Evolutionary conservation across 179 eudicot species (phyloP), one percentile per base, ranked within the genome.

Genomic region (Beta macrorhiza): DNA sequence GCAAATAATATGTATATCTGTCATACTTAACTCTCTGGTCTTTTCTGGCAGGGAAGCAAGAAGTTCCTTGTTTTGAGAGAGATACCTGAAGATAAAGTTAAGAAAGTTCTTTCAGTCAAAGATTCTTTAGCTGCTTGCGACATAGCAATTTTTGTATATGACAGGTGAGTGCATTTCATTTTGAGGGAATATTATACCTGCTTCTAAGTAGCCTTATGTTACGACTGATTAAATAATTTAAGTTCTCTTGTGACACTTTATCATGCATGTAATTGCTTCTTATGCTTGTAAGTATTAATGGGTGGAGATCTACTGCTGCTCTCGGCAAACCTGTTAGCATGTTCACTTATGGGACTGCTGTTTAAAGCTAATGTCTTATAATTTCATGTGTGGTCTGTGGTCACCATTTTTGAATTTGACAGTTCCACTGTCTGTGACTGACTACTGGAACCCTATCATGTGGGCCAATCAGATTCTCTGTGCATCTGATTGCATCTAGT

Each of bases 81-180:
- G 86, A 91, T 94, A 74, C 93, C 97, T 20, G 98, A 94, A 84
- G 93, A 90, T 58, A 86, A 78, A 74, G 91, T 94, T 73, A 81
- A 86, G 67, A 89, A 72, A 53, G 81, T 96, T 75, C 85, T 96
- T 67, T 83, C 88, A 14, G 79, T 64, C 42, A 94, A 84, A 86
- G 97, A 94, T 67, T 89, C 93, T 63, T 85, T 94, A 78, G 98
- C 97, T 77, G 88, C 90, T 32, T 96, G 99, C 80, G 98, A 96
- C 72, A 82, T 92, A 67, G 98, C 99, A 62, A 84, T 96, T 67
- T 96, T 96, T 88, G 92, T 96, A 13, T 91, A 92, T 89, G 97
- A 97, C 87, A 94, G 98, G 98, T 92, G 82, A 64, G 78, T 63
- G 12, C n/a, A 4, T 55, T 17, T 37, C 52, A 20, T 55, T 37